These are phyloP conservation scores for Mimosa bimucronata DNA, from an alignment of 306 rosid genomes.

Conservation along the genomic window DNA sequence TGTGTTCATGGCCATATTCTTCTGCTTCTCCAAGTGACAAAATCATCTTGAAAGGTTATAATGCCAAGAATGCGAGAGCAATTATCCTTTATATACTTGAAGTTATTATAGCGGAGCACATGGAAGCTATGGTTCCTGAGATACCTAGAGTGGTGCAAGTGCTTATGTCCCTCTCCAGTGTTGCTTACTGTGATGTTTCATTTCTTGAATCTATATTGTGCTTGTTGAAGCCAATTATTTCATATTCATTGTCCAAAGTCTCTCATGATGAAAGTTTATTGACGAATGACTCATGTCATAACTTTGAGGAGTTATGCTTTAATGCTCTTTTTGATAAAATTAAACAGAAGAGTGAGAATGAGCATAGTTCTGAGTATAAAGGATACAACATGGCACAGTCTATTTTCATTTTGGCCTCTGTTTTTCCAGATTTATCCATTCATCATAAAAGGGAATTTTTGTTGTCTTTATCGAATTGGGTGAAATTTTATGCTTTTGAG, in stretches of 20 bases:
- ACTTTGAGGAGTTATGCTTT: constrained; percentile 89
- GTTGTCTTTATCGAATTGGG: constrained; percentile 66
- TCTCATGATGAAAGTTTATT: constrained; percentile 67
- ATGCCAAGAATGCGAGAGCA: constrained; percentile 85
- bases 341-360: constrained; percentile 47
- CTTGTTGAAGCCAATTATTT: constrained; percentile 81
- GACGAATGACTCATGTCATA: constrained; percentile 66
- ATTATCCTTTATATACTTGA: constrained; percentile 81
- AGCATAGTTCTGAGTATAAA: constrained; percentile 49
- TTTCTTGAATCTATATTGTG: constrained; percentile 78
- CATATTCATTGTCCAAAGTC: constrained; percentile 73
- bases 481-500: constrained; percentile 66
- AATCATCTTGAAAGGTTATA: constrained; percentile 68
- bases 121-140: constrained; percentile 95
- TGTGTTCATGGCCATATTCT: constrained; percentile 82
- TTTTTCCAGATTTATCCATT: constrained; percentile 76
- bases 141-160: constrained; percentile 82
- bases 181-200: constrained; percentile 84
- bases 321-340: constrained; percentile 65
- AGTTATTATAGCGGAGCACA: constrained; percentile 82
- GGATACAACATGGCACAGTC: constrained; percentile 62
- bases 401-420: constrained; percentile 82
- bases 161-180: constrained; percentile 74
- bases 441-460: constrained; percentile 70
- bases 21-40: constrained; percentile 46